A percentile compares a stretch with the other conserved stretches of the same genome.
phyloP scores from a whole-genome alignment of 2,329 filamentous ascomycete genomes.

The Metarhizium guizhouense region DNA sequence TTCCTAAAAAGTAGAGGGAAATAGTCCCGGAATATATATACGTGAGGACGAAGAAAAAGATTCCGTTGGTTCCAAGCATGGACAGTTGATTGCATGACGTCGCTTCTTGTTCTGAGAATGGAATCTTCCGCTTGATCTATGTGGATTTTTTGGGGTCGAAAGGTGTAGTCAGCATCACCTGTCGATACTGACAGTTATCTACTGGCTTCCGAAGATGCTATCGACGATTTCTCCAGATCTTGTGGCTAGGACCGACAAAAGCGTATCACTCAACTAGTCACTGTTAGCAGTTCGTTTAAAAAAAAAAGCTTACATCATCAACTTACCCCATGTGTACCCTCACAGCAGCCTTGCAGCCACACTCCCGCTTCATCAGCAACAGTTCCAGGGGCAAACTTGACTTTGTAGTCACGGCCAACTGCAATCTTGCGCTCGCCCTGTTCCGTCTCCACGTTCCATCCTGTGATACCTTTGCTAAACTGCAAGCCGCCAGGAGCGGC shows the following conservation, averaged over 20 bases:
- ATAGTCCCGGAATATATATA: background rate
- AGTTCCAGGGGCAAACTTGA: slow-evolving; percentile 58
- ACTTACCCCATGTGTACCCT: slow-evolving; percentile 84
- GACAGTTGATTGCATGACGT: background rate
- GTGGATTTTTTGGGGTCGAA: background rate
- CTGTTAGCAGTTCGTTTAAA: slow-evolving; percentile 12
- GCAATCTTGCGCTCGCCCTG: slow-evolving; percentile 42
- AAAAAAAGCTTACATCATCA: background rate
- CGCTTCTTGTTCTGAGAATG: background rate
- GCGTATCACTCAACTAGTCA: slow-evolving; percentile 63
- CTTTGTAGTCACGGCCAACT: slow-evolving; percentile 69
- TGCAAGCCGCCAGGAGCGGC: slow-evolving; percentile 18
- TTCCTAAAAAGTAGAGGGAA: background rate
- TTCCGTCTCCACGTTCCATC: slow-evolving; percentile 32
- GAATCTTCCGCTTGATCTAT: background rate
- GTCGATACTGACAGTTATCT: background rate
- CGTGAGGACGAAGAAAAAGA: background rate
- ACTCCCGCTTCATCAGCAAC: slow-evolving; percentile 70
- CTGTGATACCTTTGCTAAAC: slow-evolving; percentile 26
- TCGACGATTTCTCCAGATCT: slow-evolving; percentile 70
- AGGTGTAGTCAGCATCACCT: background rate
- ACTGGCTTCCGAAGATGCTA: slow-evolving; percentile 51
- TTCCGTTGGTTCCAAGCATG: background rate
- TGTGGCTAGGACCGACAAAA: slow-evolving; percentile 69
- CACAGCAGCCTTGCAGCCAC: slow-evolving; percentile 91